Evolutionary conservation across 2,329 filamentous ascomycete genomes (phyloP), one percentile per base, ranked within the genome.

Genomic region (Fusarium setosum): DNA sequence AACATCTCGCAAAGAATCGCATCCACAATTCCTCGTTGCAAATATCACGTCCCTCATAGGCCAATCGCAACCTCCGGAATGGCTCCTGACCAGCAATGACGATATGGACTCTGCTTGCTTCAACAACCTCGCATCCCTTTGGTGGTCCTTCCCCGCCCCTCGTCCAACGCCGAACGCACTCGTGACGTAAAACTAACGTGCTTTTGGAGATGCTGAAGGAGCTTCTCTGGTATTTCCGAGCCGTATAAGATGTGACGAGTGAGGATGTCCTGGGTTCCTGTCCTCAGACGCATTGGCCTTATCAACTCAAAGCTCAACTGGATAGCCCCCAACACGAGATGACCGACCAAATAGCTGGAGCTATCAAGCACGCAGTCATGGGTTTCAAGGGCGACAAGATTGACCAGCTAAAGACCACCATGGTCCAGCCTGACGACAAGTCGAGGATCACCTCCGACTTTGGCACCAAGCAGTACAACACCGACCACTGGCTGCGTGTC

Each of bases 401-500:
- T 23, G 81, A 83, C 15, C 88, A 94, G 70, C 81, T 94, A 45
- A 75, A 82, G 23, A 77, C 79, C 37, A 80, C 89, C 62, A 90
- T 81, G 4, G 84, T 87, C 54, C 83, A 92, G 72, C 82, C 87
- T 3, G 79, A 85, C 41, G 77, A 84, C 48, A 83, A 87, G 34
- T 81, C 84, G 29, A 83, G 86, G 35, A 87, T 94, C 67, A 95
- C 92, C 0, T 90, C 90, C 47, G 93, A 97, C 72, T 92, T 85
- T 78, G 93, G 93, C 20, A 88, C 90, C 24, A 92, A 90, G 77
- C 85, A 93, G 71, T 80, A 82, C 38, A 90, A 90, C 70, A 90
- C 90, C 1, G 93, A 97, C 72, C 85, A 94, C 74, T 96, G 92
- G 92, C 81, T 96, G 53, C 88, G 86, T 51, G 83, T 90, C 6